A percentile compares a stretch with the other conserved stretches of the same genome.
Conservation (phyloP, 495 filamentous ascomycete genomes). For the Chlorociboria aeruginascens region DNA sequence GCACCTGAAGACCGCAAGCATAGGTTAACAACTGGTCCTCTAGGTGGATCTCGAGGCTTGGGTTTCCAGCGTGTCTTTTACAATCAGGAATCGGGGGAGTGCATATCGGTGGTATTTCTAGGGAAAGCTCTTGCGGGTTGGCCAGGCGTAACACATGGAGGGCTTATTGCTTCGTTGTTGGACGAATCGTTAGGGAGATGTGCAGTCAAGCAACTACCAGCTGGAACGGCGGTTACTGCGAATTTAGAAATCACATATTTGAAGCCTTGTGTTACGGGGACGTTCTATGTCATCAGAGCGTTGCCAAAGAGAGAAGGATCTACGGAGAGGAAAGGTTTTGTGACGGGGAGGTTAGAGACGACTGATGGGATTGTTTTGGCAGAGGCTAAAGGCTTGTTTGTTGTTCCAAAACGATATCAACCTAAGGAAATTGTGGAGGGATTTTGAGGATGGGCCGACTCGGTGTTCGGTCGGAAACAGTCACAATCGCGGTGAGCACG, state of each 20-base stretch:
- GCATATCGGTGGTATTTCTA: conserved; percentile 46
- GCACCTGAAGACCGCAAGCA: conserved; percentile 22
- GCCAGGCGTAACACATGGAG: conserved; percentile 71
- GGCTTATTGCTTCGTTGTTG: conserved; percentile 55
- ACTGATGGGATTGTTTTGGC: conserved; percentile 40
- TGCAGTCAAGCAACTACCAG: conserved; percentile 30
- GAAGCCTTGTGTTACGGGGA: conserved; percentile 39
- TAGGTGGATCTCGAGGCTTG: conserved; percentile 31
- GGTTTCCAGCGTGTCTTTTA: conserved; percentile 37
- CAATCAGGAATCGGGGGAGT: conserved; percentile 28
- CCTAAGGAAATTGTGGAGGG: background rate
- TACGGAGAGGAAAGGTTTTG: conserved; percentile 52
- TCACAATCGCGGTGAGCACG: background rate
- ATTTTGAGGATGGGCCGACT: background rate
- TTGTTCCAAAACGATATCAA: conserved; percentile 26
- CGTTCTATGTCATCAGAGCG: conserved; percentile 55
- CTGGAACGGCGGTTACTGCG: conserved; percentile 42
- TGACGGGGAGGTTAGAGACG: conserved; percentile 41
- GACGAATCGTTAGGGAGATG: conserved; percentile 52
- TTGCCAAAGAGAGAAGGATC: conserved; percentile 27
- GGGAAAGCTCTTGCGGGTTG: conserved; percentile 53
- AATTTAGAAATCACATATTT: conserved; percentile 54
- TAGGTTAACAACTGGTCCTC: conserved; percentile 29
- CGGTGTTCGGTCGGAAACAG: background rate
- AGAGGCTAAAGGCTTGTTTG: conserved; percentile 49